phyloP scores from a whole-genome alignment of 75 land plant genomes.

The Pinus tabuliformis region DNA sequence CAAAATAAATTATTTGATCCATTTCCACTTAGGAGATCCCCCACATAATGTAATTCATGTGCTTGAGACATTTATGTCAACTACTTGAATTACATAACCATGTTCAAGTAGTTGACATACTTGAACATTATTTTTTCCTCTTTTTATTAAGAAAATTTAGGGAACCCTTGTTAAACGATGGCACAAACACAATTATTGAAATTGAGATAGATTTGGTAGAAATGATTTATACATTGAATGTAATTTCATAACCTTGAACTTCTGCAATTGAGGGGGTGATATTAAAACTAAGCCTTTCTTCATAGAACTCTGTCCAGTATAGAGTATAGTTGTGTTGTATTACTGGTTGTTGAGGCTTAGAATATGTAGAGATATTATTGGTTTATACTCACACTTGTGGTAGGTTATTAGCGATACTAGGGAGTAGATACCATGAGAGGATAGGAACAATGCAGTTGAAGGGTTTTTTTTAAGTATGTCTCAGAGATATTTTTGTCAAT shows the following conservation, averaged over 20 bases:
- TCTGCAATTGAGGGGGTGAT: background rate
- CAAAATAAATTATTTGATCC: too few species aligned
- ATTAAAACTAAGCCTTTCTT: background rate
- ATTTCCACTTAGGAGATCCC: too few species aligned
- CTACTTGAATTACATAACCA: too few species aligned
- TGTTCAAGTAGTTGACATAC: too few species aligned
- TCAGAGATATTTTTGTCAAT: background rate
- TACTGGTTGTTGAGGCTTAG: background rate
- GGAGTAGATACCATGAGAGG: too few species aligned
- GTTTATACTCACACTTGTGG: conserved; percentile 3
- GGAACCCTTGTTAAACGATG: too few species aligned
- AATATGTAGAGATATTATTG: background rate
- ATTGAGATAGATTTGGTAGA: too few species aligned
- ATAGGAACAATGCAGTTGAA: background rate
- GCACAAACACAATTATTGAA: too few species aligned
- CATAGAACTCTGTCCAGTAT: background rate
- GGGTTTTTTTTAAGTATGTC: background rate
- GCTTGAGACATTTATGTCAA: too few species aligned
- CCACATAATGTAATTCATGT: too few species aligned
- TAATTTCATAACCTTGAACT: background rate
- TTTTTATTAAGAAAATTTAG: too few species aligned
- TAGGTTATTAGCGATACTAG: background rate
- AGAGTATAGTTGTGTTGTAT: background rate
- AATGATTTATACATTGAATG: background rate
- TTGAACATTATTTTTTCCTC: too few species aligned